Base-by-base conservation (phyloP, 1,284 basidiomycete genomes). In the Boletus subluridellus region DNA sequence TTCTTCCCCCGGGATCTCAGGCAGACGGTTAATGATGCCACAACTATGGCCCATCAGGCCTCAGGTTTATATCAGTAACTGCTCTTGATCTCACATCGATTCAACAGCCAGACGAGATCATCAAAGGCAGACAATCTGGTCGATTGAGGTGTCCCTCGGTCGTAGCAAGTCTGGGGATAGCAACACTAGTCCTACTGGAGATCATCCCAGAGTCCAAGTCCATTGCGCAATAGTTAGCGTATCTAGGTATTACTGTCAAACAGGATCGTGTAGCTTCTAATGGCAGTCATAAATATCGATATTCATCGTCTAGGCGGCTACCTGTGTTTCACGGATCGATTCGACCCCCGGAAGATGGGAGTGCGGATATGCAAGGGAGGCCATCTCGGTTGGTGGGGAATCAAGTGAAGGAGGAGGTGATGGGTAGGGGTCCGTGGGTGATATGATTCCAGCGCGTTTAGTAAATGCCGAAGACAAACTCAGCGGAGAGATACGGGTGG, bases 391-490 rank as follows among this genome's bases (percentile, higher is more conserved):
- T 26, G 83, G 81, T 2, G 89, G 89, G 15, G 87, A 90, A 73
- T 89, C 88, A 52, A 84, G 68, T 15, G 89, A 91, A 11, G 81
- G 80, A 45, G 90, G 90, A 0, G 89, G 89, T 0, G 89, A 90
- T 8, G 89, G 89, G 69, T 92, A 92, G 41, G 85, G 81, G 56
- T 83, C 82, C 17, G 73, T 69, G 5, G 81, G 79, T 26, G 78
- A 77, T 37, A 65, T 52, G 30, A 47, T 24, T 32, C 66, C 74
- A 8, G 52, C 47, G 24, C 70, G 68, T 55, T 75, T 71, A 15
- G 58, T 63, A 21, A 71, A 68, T 26, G 59, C 58, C n/a, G 61
- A 59, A 30, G 64, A 60, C 46, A 62, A 35, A 32, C 60, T 60
- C 32, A 66, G 46, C 5, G 73, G 66, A 28, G 61, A 49, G 5